Base-by-base conservation (phyloP, 345 rosid genomes). In the Ceriops tagal region DNA sequence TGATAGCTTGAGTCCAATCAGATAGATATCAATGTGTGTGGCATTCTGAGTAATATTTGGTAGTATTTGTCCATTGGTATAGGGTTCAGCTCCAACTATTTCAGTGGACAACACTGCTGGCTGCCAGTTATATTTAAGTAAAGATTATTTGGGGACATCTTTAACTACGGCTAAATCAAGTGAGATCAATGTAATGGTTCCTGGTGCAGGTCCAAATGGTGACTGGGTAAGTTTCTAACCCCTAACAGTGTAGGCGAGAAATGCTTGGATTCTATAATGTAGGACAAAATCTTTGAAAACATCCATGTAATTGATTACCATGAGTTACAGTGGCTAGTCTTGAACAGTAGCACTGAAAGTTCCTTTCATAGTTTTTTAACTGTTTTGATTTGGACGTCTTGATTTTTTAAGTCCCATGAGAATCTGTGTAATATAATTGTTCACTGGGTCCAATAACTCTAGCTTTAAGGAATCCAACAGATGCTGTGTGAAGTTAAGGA, bases 21-120 rank as follows among this genome's bases (percentile, higher is more conserved):
- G 49, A 43, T 55, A 55, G 58, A 21, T 55, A 22, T 8, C 16
- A 21, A 55, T 22, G 49, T 5, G 8, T 22, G 58, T 34, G 67
- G 67, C 52, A 39, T 62, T 43, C 16, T 65, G 27, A 68, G 24
- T 27, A 53, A 7, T 66, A 53, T 70, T 64, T 71, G 37, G 37
- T 62, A 62, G 34, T 53, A 69, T 62, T 64, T 67, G 49, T 73
- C 67, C 65, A 35, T 37, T 62, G 49, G 75, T 75, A 4, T 72
- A 93, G 97, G 98, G 97, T 60, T 88, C 92, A 56, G 96, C 98
- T 79, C 98, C 98, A 62, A 84, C 96, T 28, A 79, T 93, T 61
- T 91, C 97, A 58, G 93, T 91, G 75, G 97, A 93, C 83, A 91
- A 91, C 82, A 89, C 98, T 0, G 75, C 78, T 43, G 96, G 91